Evolutionary conservation across 2,329 filamentous ascomycete genomes (phyloP), one percentile per base, ranked within the genome.

Genomic region (Drechslerella dactyloides): DNA sequence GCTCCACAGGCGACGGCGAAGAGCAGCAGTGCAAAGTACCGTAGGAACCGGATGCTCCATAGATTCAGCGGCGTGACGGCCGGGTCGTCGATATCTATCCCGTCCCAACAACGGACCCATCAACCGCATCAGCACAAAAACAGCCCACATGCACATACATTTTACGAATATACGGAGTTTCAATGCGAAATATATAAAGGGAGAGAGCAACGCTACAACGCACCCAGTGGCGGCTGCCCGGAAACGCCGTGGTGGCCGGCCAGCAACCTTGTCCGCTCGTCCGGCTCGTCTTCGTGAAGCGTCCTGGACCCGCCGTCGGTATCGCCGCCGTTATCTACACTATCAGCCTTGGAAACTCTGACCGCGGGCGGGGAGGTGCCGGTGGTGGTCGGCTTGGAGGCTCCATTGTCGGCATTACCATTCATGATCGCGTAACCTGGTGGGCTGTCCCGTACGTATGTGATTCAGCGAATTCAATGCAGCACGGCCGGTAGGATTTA

Each of bases 31-130:
- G 91, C 93, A 72, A 94, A 79, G 78, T 88, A 90, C 78, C 92
- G 87, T 61, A 94, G 83, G 52, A 90, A 85, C 17, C 94, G 89
- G 55, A 99, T 90, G 69, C 87, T 91, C 89, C 92, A 96, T 40
- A 97, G 85, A 77, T 99, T 99, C 81, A 97, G 97, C 0, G 94
- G 94, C 1, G 91, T 90, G 23, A 90, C 88, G 11, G 74, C 83
- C 82, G 70, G 69, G 52, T 77, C 70, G 58, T 76, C 75, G n/a
- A 74, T 74, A 52, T 74, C 64, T 51, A 74, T 33, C 1, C 40
- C 40, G 15, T 44, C 17, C 4, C 35, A 27, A 23, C 27, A 27
- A 27, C 8, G 8, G 4, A 8, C 8, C 27, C 27, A n/a, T n/a
- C n/a, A n/a, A n/a, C n/a, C n/a, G n/a, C n/a, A n/a, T n/a, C 6